A percentile compares a stretch with the other conserved stretches of the same genome.
Evolutionary conservation across 2,329 filamentous ascomycete genomes (phyloP).

Genomic region (Fusarium algeriense): DNA sequence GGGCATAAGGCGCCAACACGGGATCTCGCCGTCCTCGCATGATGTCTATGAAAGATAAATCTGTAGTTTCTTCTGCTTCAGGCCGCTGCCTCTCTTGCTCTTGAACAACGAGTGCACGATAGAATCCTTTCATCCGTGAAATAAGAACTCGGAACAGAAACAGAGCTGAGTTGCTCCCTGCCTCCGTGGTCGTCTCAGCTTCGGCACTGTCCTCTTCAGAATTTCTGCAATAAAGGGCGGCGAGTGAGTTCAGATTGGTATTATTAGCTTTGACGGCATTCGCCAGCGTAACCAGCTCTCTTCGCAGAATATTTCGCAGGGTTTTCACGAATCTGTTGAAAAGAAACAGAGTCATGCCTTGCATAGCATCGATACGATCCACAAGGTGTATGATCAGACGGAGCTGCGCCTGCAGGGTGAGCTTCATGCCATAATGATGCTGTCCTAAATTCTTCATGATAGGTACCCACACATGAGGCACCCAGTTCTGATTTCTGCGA

Average conservation of each 20-base stretch:
- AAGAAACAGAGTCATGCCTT: slow-evolving; percentile 41
- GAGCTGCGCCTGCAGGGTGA: slow-evolving; percentile 50
- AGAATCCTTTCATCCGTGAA: slow-evolving; percentile 46
- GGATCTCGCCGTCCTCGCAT: slow-evolving; percentile 52
- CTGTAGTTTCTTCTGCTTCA: slow-evolving; percentile 32
- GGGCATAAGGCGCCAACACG: slow-evolving; percentile 55
- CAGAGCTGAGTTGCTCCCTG: slow-evolving; percentile 15
- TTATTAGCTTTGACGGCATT: slow-evolving; percentile 27
- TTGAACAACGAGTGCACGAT: slow-evolving; percentile 42
- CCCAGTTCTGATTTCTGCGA: slow-evolving; percentile 44
- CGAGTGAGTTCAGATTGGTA: slow-evolving; percentile 25
- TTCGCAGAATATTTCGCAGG: slow-evolving; percentile 45
- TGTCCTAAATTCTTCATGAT: slow-evolving; percentile 53
- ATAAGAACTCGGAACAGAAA: slow-evolving; percentile 39
- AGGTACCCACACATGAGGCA: slow-evolving; percentile 50
- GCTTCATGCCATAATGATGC: slow-evolving; percentile 45
- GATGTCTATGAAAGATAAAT: slow-evolving; percentile 50
- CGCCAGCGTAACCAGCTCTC: slow-evolving; percentile 43
- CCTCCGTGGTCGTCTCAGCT: slow-evolving; percentile 7
- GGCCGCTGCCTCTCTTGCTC: slow-evolving; percentile 43
- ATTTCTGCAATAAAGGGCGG: slow-evolving; percentile 33
- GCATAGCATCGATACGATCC: slow-evolving; percentile 46
- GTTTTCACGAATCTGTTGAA: slow-evolving; percentile 44
- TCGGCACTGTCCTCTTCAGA: slow-evolving; percentile 20
- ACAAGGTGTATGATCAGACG: slow-evolving; percentile 46